phyloP scores from a whole-genome alignment of 768 basidiomycete genomes.

The Termitomyces eurrhizus region DNA sequence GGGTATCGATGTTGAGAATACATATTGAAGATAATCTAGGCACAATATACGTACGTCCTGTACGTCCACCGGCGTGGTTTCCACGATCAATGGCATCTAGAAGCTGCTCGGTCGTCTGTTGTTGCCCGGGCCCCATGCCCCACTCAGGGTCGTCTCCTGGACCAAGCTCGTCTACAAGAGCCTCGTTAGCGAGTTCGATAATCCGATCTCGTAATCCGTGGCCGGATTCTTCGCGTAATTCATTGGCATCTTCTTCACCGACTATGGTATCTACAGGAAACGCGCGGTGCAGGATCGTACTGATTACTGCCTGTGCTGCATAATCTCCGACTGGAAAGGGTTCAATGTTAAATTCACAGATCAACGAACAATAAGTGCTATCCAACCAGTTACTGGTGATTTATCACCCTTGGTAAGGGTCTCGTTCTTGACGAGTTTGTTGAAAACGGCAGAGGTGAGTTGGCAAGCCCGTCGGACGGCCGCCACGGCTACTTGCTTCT shows the following conservation, averaged over 20 bases:
- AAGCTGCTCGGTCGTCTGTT: conserved; percentile 53
- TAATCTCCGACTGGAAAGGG: conserved; percentile 77
- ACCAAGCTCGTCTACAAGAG: conserved; percentile 51
- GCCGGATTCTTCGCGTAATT: conserved; percentile 53
- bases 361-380: neutral
- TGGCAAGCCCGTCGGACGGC: conserved; percentile 86
- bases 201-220: conserved; percentile 57
- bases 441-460: conserved; percentile 83
- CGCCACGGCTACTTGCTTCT: conserved; percentile 78
- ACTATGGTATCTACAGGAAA: conserved; percentile 89
- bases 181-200: conserved; percentile 78
- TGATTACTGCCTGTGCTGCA: conserved; percentile 90
- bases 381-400: conserved; percentile 80
- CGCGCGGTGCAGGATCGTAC: conserved; percentile 65
- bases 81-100: conserved; percentile 87
- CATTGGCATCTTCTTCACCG: conserved; percentile 91
- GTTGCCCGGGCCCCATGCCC: conserved; percentile 65
- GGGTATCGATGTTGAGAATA: neutral
- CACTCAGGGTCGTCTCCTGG: conserved; percentile 61
- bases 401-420: conserved; percentile 90
- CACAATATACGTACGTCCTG: conserved; percentile 56
- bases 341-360: conserved; percentile 1
- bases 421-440: conserved; percentile 78
- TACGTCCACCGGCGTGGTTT: conserved; percentile 62
- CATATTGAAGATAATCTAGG: neutral